phyloP scores from a whole-genome alignment of 2,329 filamentous ascomycete species.

The Lachnellula suecica region DNA sequence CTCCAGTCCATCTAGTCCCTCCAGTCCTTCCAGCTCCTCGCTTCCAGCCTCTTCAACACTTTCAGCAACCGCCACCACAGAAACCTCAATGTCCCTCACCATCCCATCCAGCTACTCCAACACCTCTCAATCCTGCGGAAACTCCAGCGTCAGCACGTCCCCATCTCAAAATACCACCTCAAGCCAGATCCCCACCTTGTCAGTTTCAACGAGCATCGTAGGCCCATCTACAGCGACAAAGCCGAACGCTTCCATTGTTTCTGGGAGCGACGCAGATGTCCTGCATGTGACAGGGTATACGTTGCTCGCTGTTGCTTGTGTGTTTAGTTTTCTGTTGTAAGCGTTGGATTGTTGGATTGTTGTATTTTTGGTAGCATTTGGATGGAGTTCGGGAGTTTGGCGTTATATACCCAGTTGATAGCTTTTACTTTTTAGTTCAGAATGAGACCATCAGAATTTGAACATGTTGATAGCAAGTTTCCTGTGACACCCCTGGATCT shows the following conservation, averaged over 20 bases:
- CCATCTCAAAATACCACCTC: not conserved
- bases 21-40: no score
- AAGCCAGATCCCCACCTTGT: not conserved
- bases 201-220: not conserved
- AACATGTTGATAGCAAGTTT: no score
- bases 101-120: not conserved
- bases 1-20: no score
- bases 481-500: no score
- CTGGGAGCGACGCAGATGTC: constrained; percentile 1
- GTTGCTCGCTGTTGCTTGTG: constrained; percentile 4
- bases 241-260: not conserved
- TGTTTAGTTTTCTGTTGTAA: constrained; percentile 5
- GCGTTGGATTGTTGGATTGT: not conserved
- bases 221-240: not conserved
- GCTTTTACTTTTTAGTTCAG: no score
- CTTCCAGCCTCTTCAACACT: not conserved
- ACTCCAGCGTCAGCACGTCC: not conserved
- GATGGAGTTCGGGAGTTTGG: not conserved
- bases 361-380: not conserved
- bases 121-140: not conserved
- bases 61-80: not conserved
- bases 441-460: no score
- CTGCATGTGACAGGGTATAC: not conserved
- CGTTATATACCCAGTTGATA: not conserved
- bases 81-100: not conserved